These are phyloP conservation scores for Chrysanthemum makinoi DNA, from an alignment of 129 eudicot species.

Conservation along the genomic window DNA sequence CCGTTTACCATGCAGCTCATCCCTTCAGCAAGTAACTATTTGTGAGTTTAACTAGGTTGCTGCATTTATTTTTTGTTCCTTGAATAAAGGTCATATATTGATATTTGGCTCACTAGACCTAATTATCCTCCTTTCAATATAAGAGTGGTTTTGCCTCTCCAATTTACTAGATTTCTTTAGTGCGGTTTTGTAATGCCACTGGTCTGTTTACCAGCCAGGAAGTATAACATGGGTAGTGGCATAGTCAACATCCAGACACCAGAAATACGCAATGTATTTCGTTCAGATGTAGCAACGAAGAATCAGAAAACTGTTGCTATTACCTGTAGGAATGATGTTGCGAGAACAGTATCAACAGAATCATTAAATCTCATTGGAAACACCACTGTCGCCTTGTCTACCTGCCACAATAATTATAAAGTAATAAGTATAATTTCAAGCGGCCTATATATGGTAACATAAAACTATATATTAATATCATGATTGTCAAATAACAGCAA, in stretches of 20 bases:
- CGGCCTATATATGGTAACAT: neutral
- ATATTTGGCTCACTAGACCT: neutral
- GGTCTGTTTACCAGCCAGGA: too few relatives aligned
- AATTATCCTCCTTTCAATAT: neutral
- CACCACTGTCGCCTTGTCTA: constrained; percentile 76
- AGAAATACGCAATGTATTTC: neutral
- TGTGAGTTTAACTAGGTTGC: too few relatives aligned
- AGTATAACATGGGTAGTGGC: too few relatives aligned
- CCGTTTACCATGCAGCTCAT: too few relatives aligned
- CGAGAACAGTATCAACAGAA: constrained; percentile 81
- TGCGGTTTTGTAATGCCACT: too few relatives aligned
- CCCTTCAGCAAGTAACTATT: too few relatives aligned
- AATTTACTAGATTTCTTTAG: too few relatives aligned
- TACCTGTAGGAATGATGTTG: constrained; percentile 97
- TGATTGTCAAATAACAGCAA: constrained; percentile 7
- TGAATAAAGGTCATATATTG: too few relatives aligned
- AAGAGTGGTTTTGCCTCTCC: too few relatives aligned
- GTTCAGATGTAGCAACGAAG: neutral
- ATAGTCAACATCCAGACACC: too few relatives aligned
- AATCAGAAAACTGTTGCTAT: neutral
- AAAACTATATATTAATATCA: constrained; percentile 7
- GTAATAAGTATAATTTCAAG: neutral
- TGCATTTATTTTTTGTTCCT: too few relatives aligned
- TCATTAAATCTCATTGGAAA: constrained; percentile 93
- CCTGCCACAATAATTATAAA: constrained; percentile 47